Evolutionary conservation across 306 rosid species (phyloP), one percentile per base, ranked within the genome.

Genomic region (Prunus salicina): DNA sequence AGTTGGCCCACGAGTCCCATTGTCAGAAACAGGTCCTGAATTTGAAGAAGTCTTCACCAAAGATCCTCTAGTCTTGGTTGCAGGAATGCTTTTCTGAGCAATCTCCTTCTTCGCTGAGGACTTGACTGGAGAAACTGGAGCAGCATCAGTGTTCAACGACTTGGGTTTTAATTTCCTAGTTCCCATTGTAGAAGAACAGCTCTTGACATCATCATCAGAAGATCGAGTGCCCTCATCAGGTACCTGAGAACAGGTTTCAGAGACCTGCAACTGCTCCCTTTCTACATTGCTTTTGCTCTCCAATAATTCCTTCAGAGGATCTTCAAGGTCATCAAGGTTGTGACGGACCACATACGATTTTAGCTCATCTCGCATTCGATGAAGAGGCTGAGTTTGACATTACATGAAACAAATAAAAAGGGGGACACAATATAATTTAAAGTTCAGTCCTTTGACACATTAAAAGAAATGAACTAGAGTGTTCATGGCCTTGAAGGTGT

Each of bases 151-250:
- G 77, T 85, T 85, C 58, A 79, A 78, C 49, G 82, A 80, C 79
- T 86, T 87, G 4, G 97, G 91, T 72, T 86, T 89, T 72, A 82
- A 84, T 71, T 86, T 86, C 76, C 78, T 81, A 74, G 78, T 52
- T 57, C 71, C 87, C 73, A 80, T 73, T 18, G 86, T 64, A 20
- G 91, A 82, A 53, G 89, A 77, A 62, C 88, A 79, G 85, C 86
- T 86, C 71, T 75, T 93, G 45, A 85, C 86, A 55, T 89, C 97
- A 68, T 90, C 97, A 78, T 87, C 96, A 53, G 94, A 87, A 72
- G 96, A 90, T 60, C 85, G 83, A 53, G 86, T 79, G 67, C 85
- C 92, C 79, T 87, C 86, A 52, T 90, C 91, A 43, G 87, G 93
- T 38, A 84, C 85, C 74, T 85, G 96, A 62, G 96, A 84, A 80